These are phyloP conservation scores for Psilocybe cubensis DNA, from an alignment of 768 basidiomycete genomes.

Conservation along the genomic window DNA sequence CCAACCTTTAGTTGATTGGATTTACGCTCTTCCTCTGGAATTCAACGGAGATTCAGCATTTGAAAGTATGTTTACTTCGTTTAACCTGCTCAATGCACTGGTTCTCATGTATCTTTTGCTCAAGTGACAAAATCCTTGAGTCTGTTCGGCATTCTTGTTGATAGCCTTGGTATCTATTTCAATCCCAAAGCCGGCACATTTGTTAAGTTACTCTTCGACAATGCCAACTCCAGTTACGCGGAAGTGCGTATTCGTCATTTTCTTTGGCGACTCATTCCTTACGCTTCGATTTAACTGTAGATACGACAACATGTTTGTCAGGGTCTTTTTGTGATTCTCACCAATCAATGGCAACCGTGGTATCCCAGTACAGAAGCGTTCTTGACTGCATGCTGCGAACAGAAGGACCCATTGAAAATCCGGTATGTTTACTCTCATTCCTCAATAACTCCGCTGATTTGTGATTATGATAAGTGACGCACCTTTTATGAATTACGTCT, in stretches of 20 bases:
- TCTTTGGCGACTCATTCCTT: conserved; percentile 1
- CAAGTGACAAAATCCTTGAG: conserved; percentile 79
- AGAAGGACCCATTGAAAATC: conserved; percentile 62
- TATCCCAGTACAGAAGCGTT: conserved; percentile 60
- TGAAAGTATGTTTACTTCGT: conserved; percentile 55
- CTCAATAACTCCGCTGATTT: conserved; percentile 5
- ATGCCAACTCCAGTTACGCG: conserved; percentile 81
- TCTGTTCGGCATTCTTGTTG: conserved; percentile 67
- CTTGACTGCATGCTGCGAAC: conserved; percentile 53
- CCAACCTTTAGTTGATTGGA: conserved; percentile 74
- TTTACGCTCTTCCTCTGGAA: conserved; percentile 75
- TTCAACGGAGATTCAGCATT: conserved; percentile 89
- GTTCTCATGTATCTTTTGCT: not conserved
- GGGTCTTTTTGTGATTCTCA: conserved; percentile 59
- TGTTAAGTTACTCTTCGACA: conserved; percentile 70
- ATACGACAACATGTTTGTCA: conserved; percentile 73
- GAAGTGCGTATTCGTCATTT: conserved; percentile 53
- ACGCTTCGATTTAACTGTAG: conserved; percentile 37
- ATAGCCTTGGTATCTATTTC: conserved; percentile 68
- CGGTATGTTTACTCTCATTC: conserved; percentile 40
- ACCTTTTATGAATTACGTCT: conserved; percentile 58
- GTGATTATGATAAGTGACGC: conserved; percentile 42
- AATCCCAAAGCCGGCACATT: conserved; percentile 70
- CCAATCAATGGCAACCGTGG: conserved; percentile 69
- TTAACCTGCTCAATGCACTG: too few relatives aligned